These are phyloP conservation scores for Scutellaria barbata DNA, from an alignment of 257 asterid species.

Conservation along the genomic window DNA sequence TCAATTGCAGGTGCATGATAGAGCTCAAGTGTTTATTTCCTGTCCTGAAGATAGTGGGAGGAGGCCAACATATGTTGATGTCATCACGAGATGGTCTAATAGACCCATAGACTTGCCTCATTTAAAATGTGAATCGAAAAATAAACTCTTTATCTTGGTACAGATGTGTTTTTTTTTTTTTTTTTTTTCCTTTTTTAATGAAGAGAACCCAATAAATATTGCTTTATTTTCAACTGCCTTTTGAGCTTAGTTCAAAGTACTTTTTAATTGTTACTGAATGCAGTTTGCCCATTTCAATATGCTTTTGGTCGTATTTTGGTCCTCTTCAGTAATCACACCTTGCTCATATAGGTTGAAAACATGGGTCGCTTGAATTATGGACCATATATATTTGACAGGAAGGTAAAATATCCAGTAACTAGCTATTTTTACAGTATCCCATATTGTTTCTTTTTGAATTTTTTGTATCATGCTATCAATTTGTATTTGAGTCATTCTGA, in stretches of 20 bases:
- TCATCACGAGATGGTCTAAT: slow-evolving; percentile 77
- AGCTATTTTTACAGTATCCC: slow-evolving; percentile 14
- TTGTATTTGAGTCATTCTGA: not conserved
- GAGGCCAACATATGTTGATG: slow-evolving; percentile 69
- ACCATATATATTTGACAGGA: slow-evolving; percentile 67
- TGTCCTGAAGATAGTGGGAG: slow-evolving; percentile 58
- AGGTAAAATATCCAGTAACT: slow-evolving; percentile 55
- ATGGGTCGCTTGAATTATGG: slow-evolving; percentile 98
- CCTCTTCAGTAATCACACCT: slow-evolving; percentile 19
- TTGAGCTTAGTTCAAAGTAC: not conserved
- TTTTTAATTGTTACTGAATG: not conserved
- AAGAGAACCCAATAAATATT: not conserved
- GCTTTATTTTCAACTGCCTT: not conserved
- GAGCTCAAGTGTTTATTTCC: slow-evolving; percentile 93
- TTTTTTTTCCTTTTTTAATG: no score
- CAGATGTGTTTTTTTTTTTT: not conserved
- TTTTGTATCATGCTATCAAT: not conserved
- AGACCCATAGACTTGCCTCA: slow-evolving; percentile 64
- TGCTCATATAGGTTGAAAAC: slow-evolving; percentile 78
- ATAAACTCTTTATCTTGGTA: slow-evolving; percentile 76
- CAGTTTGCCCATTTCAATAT: slow-evolving; percentile 2
- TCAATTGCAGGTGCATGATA: slow-evolving; percentile 83
- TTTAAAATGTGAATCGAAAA: slow-evolving; percentile 53
- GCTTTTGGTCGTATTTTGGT: not conserved
- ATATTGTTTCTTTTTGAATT: slow-evolving; percentile 4